A percentile compares a stretch with the other conserved stretches of the same genome.
These are phyloP conservation scores for Fusarium zealandicum DNA, from an alignment of 2,329 filamentous ascomycete genomes.

Conservation along the genomic window DNA sequence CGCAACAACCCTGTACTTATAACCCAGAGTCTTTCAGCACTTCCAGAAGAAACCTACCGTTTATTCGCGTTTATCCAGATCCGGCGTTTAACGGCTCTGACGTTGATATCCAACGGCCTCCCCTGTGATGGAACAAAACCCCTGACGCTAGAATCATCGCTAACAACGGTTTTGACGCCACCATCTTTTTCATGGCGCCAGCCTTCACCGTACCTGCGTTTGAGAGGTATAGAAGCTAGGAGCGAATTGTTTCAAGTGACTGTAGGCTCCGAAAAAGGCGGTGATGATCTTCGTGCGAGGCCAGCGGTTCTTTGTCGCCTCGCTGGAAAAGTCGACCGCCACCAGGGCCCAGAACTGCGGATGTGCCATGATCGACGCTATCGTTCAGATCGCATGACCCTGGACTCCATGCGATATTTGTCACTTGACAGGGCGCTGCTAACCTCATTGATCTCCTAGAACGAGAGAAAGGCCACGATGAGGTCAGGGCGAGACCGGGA, in stretches of 20 bases:
- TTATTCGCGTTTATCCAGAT: slow-evolving; percentile 16
- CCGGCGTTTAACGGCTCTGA: slow-evolving; percentile 18
- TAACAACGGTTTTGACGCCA: slow-evolving; percentile 24
- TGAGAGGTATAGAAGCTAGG: background rate
- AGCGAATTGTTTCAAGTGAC: slow-evolving; percentile 5
- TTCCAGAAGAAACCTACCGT: slow-evolving; percentile 21
- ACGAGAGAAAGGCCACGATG: background rate
- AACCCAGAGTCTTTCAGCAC: background rate
- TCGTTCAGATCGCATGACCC: background rate
- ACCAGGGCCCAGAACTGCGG: background rate
- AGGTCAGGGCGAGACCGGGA: background rate
- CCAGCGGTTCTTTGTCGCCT: background rate
- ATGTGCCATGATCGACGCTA: background rate
- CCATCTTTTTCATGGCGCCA: slow-evolving; percentile 28
- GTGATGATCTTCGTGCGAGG: background rate
- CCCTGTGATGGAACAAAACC: slow-evolving; percentile 5
- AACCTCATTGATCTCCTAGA: background rate
- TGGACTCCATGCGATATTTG: background rate
- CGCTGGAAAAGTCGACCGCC: background rate
- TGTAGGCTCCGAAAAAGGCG: slow-evolving; percentile 3
- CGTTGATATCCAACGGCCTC: slow-evolving; percentile 18
- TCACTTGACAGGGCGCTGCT: background rate
- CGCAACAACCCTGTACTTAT: slow-evolving; percentile 4
- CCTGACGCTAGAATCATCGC: slow-evolving; percentile 25
- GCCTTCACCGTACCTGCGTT: slow-evolving; percentile 13